A percentile compares a stretch with the other conserved stretches of the same genome.
Evolutionary conservation across 306 rosid genomes (phyloP).

Genomic region (Cucumis melo): DNA sequence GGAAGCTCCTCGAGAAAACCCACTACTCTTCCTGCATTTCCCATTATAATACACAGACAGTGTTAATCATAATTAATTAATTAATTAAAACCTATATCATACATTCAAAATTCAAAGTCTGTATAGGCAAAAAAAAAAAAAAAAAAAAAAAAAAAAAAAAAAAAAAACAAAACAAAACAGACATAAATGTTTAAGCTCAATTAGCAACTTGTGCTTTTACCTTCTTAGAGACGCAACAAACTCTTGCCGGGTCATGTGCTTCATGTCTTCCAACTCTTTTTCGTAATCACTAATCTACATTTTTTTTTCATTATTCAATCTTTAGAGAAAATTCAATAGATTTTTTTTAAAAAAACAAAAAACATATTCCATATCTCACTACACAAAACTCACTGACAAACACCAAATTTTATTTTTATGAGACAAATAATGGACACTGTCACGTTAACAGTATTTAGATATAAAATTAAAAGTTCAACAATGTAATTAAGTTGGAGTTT

Average conservation of each 20-base stretch:
- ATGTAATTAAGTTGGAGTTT: not conserved
- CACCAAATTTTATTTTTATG: no score
- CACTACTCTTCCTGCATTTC: constrained; percentile 73
- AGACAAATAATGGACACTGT: not conserved
- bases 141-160: not conserved
- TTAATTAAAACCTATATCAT: not conserved
- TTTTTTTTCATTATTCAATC: not conserved
- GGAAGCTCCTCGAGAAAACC: constrained; percentile 93
- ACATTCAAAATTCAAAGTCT: not conserved
- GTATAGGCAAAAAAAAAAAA: not conserved
- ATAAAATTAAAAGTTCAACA: not conserved
- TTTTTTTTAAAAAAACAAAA: not conserved
- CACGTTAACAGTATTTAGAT: not conserved
- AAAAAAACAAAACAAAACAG: not conserved
- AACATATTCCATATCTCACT: not conserved
- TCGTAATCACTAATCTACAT: constrained; percentile 68
- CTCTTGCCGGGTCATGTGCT: constrained; percentile 93
- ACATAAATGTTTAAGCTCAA: not conserved
- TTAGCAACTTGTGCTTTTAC: constrained; percentile 16
- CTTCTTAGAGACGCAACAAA: constrained; percentile 90
- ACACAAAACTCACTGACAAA: not conserved
- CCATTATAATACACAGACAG: not conserved
- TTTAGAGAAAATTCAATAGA: not conserved
- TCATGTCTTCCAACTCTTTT: constrained; percentile 80
- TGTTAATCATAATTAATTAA: not conserved